Evolutionary conservation across 2,329 filamentous ascomycete genomes (phyloP).

Genomic region (Atkinsonella texensis): DNA sequence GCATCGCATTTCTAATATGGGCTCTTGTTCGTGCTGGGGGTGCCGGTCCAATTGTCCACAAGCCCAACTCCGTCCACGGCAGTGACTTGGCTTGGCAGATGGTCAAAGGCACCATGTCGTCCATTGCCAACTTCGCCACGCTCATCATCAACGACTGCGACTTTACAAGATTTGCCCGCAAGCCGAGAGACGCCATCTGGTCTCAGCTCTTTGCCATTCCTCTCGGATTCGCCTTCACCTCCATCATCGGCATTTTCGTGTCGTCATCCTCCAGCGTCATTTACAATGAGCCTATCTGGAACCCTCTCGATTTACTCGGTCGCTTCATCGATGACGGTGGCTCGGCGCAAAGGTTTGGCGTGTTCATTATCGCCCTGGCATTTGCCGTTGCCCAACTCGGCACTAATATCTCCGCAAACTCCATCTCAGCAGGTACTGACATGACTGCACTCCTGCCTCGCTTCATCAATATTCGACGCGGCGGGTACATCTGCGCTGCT

Average conservation of each 20-base stretch:
- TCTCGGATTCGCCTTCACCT: slow-evolving; percentile 61
- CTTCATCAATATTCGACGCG: slow-evolving; percentile 74
- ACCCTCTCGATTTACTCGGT: slow-evolving; percentile 55
- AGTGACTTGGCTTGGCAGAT: slow-evolving; percentile 68
- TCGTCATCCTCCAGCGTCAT: slow-evolving; percentile 61
- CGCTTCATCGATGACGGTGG: slow-evolving; percentile 57
- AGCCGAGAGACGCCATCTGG: slow-evolving; percentile 65
- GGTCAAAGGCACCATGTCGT: slow-evolving; percentile 75
- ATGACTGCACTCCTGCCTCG: slow-evolving; percentile 70
- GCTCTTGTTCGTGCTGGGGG: slow-evolving; percentile 70
- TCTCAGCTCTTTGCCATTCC: slow-evolving; percentile 69
- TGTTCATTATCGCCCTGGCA: slow-evolving; percentile 59
- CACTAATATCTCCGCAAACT: slow-evolving; percentile 82
- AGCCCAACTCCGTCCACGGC: slow-evolving; percentile 50
- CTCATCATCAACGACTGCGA: slow-evolving; percentile 76
- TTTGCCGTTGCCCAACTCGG: slow-evolving; percentile 73
- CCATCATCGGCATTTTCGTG: slow-evolving; percentile 72
- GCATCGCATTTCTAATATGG: slow-evolving; percentile 80
- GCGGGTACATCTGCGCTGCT: slow-evolving; percentile 71
- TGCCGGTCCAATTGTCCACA: slow-evolving; percentile 68
- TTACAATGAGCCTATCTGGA: slow-evolving; percentile 58
- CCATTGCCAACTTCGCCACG: slow-evolving; percentile 83
- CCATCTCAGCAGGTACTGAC: slow-evolving; percentile 71
- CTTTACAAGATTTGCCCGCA: slow-evolving; percentile 71
- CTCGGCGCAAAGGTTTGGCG: slow-evolving; percentile 57